phyloP scores from a whole-genome alignment of 495 filamentous ascomycete species.

The Beverwykella pulmonaria region DNA sequence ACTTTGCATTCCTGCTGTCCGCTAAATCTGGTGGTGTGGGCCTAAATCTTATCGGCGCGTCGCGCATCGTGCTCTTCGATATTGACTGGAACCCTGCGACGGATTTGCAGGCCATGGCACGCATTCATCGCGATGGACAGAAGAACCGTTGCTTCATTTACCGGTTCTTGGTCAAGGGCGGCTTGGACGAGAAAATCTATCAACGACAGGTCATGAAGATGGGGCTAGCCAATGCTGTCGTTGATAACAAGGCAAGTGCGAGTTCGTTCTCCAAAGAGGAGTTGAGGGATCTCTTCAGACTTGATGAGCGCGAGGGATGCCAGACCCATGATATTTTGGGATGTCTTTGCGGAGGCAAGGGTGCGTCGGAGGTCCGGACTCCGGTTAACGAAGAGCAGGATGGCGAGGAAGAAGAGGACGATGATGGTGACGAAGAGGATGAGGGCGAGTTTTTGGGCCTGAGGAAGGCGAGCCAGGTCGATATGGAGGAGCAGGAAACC shows the following conservation, averaged over 20 bases:
- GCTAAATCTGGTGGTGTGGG: slow-evolving; percentile 77
- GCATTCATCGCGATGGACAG: slow-evolving; percentile 79
- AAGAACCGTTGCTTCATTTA: slow-evolving; percentile 73
- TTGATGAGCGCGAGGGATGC: slow-evolving; percentile 61
- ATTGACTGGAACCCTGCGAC: slow-evolving; percentile 85
- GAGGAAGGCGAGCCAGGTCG: slow-evolving; percentile 61
- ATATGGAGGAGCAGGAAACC: slow-evolving; percentile 64
- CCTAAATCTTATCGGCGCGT: slow-evolving; percentile 78
- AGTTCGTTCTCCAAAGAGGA: slow-evolving; percentile 70
- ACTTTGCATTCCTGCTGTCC: slow-evolving; percentile 78
- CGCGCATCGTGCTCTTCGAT: slow-evolving; percentile 75
- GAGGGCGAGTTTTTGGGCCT: slow-evolving; percentile 53
- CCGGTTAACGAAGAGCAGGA: slow-evolving; percentile 36
- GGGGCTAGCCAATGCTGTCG: slow-evolving; percentile 68
- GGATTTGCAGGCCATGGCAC: slow-evolving; percentile 83
- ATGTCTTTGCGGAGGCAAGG: slow-evolving; percentile 67
- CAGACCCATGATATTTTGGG: slow-evolving; percentile 73
- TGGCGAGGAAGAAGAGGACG: slow-evolving; percentile 30
- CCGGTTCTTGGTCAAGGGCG: slow-evolving; percentile 70
- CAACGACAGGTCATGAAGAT: slow-evolving; percentile 79
- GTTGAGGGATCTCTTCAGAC: slow-evolving; percentile 69
- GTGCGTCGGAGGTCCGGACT: slow-evolving; percentile 40
- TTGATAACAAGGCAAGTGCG: slow-evolving; percentile 63
- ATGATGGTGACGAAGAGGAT: slow-evolving; percentile 31
- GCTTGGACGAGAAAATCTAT: slow-evolving; percentile 81